Percentiles rank a stretch among this genome's conserved stretches.
phyloP scores from a whole-genome alignment of 768 basidiomycete genomes.

The Suillus fuscotomentosus region DNA sequence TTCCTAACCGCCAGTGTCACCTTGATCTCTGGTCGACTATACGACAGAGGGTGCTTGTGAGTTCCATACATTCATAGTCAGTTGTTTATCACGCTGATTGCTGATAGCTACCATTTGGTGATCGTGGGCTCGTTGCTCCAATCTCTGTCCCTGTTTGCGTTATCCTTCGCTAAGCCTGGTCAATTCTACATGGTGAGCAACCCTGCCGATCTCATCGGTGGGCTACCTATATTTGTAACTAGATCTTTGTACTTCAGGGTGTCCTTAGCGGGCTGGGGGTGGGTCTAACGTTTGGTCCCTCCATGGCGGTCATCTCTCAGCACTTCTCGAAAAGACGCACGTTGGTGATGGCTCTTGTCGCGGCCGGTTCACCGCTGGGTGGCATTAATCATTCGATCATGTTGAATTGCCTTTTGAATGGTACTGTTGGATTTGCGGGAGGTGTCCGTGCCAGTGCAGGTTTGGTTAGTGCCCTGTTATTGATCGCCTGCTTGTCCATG shows the following conservation, averaged over 20 bases:
- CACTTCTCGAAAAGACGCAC: slow-evolving; percentile 42
- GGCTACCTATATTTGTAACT: not conserved
- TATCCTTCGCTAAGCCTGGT: slow-evolving; percentile 24
- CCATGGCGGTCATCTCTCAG: slow-evolving; percentile 41
- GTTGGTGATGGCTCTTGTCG: slow-evolving; percentile 42
- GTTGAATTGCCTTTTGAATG: slow-evolving; percentile 47
- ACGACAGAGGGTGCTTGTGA: slow-evolving; percentile 46
- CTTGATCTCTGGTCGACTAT: slow-evolving; percentile 39
- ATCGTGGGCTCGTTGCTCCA: slow-evolving; percentile 15
- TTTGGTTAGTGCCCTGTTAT: slow-evolving; percentile 34
- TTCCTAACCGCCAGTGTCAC: slow-evolving; percentile 37
- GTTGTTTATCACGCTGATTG: slow-evolving; percentile 26
- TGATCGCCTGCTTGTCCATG: slow-evolving; percentile 38
- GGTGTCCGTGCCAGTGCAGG: slow-evolving; percentile 39
- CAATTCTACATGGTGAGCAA: slow-evolving; percentile 26
- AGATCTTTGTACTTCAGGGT: slow-evolving; percentile 46
- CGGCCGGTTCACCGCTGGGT: slow-evolving; percentile 52
- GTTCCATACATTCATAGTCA: not conserved
- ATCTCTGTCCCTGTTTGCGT: slow-evolving; percentile 24
- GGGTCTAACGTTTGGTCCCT: slow-evolving; percentile 45
- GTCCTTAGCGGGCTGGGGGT: slow-evolving; percentile 38
- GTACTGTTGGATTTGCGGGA: slow-evolving; percentile 42
- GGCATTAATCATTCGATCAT: slow-evolving; percentile 59
- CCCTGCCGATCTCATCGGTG: not conserved
- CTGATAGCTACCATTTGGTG: slow-evolving; percentile 3